Conservation (phyloP, 163 green algal genomes). For the Prototheca wickerhamii region DNA sequence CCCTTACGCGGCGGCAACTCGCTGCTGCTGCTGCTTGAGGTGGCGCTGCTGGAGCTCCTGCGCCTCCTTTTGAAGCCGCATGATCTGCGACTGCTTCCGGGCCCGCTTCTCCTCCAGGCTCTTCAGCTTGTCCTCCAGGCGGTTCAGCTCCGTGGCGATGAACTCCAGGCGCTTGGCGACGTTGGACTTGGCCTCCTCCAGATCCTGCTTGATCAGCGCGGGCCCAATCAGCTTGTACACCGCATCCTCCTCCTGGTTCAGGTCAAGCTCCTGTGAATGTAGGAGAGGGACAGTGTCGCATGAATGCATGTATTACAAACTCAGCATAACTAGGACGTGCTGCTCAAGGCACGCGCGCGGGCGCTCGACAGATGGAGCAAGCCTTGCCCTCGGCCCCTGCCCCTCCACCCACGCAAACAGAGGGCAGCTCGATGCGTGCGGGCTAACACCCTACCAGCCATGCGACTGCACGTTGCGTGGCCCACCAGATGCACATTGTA, state of each 20-base stretch:
- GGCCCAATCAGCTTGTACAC: conserved; percentile 67
- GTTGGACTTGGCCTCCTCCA: conserved; percentile 61
- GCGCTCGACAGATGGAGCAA: too few species aligned
- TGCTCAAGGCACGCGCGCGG: too few species aligned
- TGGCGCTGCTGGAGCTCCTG: conserved; percentile 9
- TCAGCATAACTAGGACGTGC: too few species aligned
- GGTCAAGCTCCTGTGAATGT: conserved; percentile 51
- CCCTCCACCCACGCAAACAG: too few species aligned
- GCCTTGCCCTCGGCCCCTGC: too few species aligned
- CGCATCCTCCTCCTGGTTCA: conserved; percentile 46
- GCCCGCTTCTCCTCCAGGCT: conserved; percentile 33
- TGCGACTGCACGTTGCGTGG: too few species aligned
- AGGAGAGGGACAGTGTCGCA: not conserved
- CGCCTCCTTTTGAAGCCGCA: conserved; percentile 10
- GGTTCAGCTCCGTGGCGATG: conserved; percentile 51
- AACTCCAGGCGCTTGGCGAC: conserved; percentile 71
- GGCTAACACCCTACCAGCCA: too few species aligned
- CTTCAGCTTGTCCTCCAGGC: conserved; percentile 34
- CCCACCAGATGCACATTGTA: not conserved
- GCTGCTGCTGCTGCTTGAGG: not conserved
- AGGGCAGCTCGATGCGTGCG: too few species aligned
- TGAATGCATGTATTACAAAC: too few species aligned
- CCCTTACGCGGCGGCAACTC: too few species aligned
- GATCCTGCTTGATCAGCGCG: conserved; percentile 53
- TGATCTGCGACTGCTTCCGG: conserved; percentile 12